phyloP scores from a whole-genome alignment of 177 flowering plant species.

The Vitis hybrid region DNA sequence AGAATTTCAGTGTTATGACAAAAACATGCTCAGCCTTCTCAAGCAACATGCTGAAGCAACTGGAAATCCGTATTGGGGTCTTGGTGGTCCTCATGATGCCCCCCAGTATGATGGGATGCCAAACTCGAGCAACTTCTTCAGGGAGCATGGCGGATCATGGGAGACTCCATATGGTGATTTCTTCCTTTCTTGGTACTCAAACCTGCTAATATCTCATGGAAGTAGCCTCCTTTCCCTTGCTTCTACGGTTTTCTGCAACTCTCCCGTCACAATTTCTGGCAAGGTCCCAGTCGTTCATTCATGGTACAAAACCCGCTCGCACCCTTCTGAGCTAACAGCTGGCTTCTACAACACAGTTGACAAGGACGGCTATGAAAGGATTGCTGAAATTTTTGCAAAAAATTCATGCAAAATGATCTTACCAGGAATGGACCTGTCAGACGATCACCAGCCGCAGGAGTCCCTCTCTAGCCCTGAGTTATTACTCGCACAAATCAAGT shows the following conservation, averaged over 20 bases:
- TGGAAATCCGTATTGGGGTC: slow-evolving; percentile 81
- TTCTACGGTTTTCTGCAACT: slow-evolving; percentile 41
- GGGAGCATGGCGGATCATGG: slow-evolving; percentile 89
- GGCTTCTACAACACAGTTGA: slow-evolving; percentile 69
- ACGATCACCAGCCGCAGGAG: slow-evolving; percentile 42
- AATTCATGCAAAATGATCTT: slow-evolving; percentile 64
- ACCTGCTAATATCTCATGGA: slow-evolving; percentile 63
- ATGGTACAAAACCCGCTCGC: slow-evolving; percentile 69
- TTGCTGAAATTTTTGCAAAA: slow-evolving; percentile 66
- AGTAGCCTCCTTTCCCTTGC: slow-evolving; percentile 69
- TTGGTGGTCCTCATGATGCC: slow-evolving; percentile 87
- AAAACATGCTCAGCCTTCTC: slow-evolving; percentile 66
- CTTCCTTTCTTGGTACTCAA: slow-evolving; percentile 94
- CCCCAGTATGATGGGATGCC: slow-evolving; percentile 62
- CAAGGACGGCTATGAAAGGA: slow-evolving; percentile 68
- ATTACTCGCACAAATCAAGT: slow-evolving; percentile 51
- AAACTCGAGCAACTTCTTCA: slow-evolving; percentile 49
- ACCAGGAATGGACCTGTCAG: slow-evolving; percentile 83
- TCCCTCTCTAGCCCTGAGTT: slow-evolving; percentile 62
- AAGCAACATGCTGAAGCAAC: slow-evolving; percentile 59
- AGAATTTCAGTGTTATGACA: slow-evolving; percentile 91
- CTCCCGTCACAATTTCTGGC: slow-evolving; percentile 43
- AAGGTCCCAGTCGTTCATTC: slow-evolving; percentile 67
- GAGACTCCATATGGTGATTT: slow-evolving; percentile 81
- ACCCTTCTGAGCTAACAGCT: slow-evolving; percentile 76